Evolutionary conservation across 2,329 filamentous ascomycete species (phyloP), one percentile per base, ranked within the genome.

Genomic region (Cordyceps militaris): DNA sequence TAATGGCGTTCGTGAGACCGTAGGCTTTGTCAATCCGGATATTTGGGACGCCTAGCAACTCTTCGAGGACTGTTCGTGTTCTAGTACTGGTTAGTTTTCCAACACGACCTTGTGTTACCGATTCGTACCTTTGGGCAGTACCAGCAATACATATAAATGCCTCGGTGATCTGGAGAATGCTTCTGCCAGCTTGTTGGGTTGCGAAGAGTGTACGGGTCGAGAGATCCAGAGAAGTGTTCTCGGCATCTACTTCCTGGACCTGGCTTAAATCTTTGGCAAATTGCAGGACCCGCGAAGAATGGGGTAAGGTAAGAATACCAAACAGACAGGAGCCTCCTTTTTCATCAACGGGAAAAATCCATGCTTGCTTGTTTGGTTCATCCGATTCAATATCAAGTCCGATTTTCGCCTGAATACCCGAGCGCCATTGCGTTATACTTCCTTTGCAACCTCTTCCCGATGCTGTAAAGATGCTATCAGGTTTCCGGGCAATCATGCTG

Each of bases 381-480:
- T 71, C 72, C 44, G 76, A 79, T 23, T 81, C 78, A 11, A 84
- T 72, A 23, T 84, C 79, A 5, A 83, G 65, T 1, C 81, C 83
- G 62, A 89, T 82, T 57, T 80, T 83, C 19, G 87, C 89, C 65
- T 88, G 83, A 28, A 89, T 72, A 4, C 89, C 89, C 68, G 84
- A 77, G 61, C 87, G 81, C 61, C 89, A 76, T 65, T 93, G 87
- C 3, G 83, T 82, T 24, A 93, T 74, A 8, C 80, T 79, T 10
- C 87, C 87, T 30, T 77, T 79, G 1, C 73, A 71, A 0, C 84
- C 84, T 62, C 82, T 82, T 0, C 87, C 85, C 21, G 85, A 85
- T 44, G 84, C 86, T 23, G 82, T 80, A 69, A 88, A 91, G 14
- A 91, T 67, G 24, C 79, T 77, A 63, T 86, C 82, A 28, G 70